Evolutionary conservation across 2,329 filamentous ascomycete genomes (phyloP).

Genomic region (Pseudocercospora cruenta): DNA sequence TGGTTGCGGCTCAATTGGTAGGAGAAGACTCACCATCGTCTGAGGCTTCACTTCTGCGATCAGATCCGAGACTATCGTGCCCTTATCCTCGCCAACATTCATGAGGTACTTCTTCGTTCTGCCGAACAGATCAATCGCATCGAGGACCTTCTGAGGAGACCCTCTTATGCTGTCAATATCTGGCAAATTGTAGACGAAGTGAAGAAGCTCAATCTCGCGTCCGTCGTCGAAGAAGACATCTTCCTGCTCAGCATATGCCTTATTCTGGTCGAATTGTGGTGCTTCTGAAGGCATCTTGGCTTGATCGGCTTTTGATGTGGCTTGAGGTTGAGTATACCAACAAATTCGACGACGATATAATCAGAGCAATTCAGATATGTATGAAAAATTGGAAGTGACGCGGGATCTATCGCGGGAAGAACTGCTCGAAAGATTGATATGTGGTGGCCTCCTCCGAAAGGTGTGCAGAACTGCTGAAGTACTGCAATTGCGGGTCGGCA

Average conservation of each 20-base stretch:
- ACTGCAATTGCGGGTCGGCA: neutral
- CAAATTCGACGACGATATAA: neutral
- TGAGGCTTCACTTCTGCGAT: slow-evolving; percentile 69
- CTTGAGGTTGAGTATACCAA: neutral
- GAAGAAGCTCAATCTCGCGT: slow-evolving; percentile 72
- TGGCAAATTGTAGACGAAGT: slow-evolving; percentile 67
- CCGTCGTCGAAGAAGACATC: slow-evolving; percentile 65
- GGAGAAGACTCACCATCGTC: slow-evolving; percentile 61
- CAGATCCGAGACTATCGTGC: slow-evolving; percentile 68
- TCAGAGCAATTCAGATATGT: too few species aligned
- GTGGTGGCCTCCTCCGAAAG: neutral
- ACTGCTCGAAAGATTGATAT: neutral
- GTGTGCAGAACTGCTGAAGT: neutral
- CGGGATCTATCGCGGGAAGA: neutral
- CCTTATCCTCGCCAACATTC: slow-evolving; percentile 79
- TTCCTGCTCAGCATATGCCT: slow-evolving; percentile 54
- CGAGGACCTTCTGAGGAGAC: slow-evolving; percentile 65
- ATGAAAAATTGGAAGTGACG: neutral
- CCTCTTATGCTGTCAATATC: slow-evolving; percentile 66
- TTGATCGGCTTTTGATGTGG: neutral
- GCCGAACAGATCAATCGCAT: slow-evolving; percentile 71
- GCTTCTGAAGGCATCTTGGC: slow-evolving; percentile 26
- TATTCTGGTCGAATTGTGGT: slow-evolving; percentile 44
- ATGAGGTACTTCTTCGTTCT: slow-evolving; percentile 72
- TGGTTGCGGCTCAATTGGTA: too few species aligned